Evolutionary conservation across 1,139 yeast species (phyloP).

Genomic region (Diutina ranongensis): DNA sequence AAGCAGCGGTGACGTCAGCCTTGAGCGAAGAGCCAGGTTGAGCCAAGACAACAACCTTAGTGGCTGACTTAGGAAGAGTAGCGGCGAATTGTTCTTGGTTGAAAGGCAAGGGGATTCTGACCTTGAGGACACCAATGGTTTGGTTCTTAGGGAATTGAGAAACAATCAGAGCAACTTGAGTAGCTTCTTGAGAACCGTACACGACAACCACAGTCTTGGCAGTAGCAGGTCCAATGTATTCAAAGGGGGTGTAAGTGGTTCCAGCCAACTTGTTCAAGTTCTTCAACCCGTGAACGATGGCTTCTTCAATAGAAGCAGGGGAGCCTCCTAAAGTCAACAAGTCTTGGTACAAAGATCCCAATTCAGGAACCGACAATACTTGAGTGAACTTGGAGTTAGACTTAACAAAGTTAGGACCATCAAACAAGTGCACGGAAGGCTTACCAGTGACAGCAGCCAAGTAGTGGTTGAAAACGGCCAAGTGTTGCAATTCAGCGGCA

Average conservation of each 20-base stretch:
- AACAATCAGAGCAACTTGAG: constrained; percentile 38
- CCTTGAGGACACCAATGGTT: constrained; percentile 51
- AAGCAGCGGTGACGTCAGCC: constrained; percentile 64
- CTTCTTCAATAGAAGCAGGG: constrained; percentile 24
- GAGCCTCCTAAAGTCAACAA: constrained; percentile 18
- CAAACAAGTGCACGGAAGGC: constrained; percentile 64
- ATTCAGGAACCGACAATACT: constrained; percentile 33
- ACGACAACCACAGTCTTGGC: constrained; percentile 68
- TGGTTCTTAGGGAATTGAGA: constrained; percentile 16
- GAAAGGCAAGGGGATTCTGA: constrained; percentile 75
- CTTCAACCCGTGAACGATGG: constrained; percentile 28
- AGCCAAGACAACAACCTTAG: constrained; percentile 54
- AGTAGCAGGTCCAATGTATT: constrained; percentile 49
- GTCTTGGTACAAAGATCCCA: constrained; percentile 30
- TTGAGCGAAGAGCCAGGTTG: constrained; percentile 41
- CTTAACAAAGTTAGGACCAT: constrained; percentile 61
- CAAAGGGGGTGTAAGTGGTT: constrained; percentile 52
- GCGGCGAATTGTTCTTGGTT: constrained; percentile 47
- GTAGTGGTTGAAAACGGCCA: constrained; percentile 55
- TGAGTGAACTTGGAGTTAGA: constrained; percentile 39
- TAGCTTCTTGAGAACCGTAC: constrained; percentile 62
- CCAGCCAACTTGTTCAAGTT: constrained; percentile 49
- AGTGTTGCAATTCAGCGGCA: constrained; percentile 52
- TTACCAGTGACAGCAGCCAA: constrained; percentile 40
- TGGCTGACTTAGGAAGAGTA: constrained; percentile 46